Conservation (phyloP, 495 filamentous ascomycete genomes). For the Talaromyces trachyspermus region DNA sequence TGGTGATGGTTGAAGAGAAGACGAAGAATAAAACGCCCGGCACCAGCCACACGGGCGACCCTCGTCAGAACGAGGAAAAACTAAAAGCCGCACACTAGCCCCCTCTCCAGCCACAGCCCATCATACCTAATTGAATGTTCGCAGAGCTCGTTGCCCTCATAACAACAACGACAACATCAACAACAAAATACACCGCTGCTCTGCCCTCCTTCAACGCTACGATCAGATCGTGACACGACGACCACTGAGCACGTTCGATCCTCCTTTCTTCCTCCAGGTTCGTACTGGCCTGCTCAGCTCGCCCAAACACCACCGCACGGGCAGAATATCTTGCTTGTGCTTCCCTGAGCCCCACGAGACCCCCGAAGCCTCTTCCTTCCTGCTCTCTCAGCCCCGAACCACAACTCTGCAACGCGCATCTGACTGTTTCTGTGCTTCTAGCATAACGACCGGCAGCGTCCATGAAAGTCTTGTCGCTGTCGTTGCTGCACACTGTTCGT, state of each 20-base stretch:
- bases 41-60: conserved; percentile 5
- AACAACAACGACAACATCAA: too few species aligned
- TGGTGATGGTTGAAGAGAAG: not conserved
- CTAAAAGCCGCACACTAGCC: too few species aligned
- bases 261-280: not conserved
- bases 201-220: too few species aligned
- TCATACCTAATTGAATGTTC: not conserved
- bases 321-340: conserved; percentile 1
- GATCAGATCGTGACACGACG: too few species aligned
- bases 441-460: conserved; percentile 1
- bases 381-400: not conserved
- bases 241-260: too few species aligned
- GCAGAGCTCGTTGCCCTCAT: too few species aligned
- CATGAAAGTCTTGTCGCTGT: conserved; percentile 7
- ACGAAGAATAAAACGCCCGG: too few species aligned
- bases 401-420: not conserved
- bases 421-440: not conserved
- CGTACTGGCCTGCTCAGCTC: not conserved
- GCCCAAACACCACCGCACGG: not conserved
- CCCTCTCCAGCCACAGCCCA: conserved; percentile 7
- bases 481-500: not conserved
- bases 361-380: not conserved
- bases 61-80: too few species aligned
- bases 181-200: too few species aligned
- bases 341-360: conserved; percentile 4